Base-by-base conservation (phyloP, 495 filamentous ascomycete species). In the Parathielavia hyrcaniae region DNA sequence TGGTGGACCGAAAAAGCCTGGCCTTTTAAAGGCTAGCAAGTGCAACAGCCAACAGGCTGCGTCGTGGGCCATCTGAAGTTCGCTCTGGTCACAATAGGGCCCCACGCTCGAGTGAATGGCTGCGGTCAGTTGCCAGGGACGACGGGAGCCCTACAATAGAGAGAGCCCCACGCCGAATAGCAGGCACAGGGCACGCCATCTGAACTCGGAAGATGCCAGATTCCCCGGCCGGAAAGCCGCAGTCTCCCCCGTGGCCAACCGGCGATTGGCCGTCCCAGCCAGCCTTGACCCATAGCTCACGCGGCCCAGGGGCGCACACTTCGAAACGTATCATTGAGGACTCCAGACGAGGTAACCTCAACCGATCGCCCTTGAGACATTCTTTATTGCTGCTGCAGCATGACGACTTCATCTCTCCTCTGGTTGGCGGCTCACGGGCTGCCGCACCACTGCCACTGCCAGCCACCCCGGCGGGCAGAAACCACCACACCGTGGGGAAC, bases 41-140 rank as follows among this genome's bases (percentile, higher is more conserved):
- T 44, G 39, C 20, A 35, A 16, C n/a, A 38, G 23, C 23, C 11
- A 32, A 22, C 47, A n/a, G 39, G 6, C 36, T 3, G 1, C 5
- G 36, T 45, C 38, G 23, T 12, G 10, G n/a, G 6, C 19, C 47
- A 19, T 57, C 45, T 17, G 54, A 57, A 32, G 19, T 55, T 39
- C 11, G 6, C 32, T 17, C 17, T 35, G 1, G 12, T 9, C 41
- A 55, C 43, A 38, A 46, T 23, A 47, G 53, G 19, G 32, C n/a
- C 2, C 12, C 13, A 36, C 14, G 41, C 17, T 36, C 1, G 30
- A 36, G 23, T 49, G 54, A 56, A 56, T 41, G 23, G 22, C 44
- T 19, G 13, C 32, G 30, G 44, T 34, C 34, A 40, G 38, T 23
- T 50, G 46, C 14, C 10, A 41, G 23, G 1, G 16, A 45, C 23